Conservation (phyloP, 352 stramenopile species). For the Aphanomyces cochlioides region DNA sequence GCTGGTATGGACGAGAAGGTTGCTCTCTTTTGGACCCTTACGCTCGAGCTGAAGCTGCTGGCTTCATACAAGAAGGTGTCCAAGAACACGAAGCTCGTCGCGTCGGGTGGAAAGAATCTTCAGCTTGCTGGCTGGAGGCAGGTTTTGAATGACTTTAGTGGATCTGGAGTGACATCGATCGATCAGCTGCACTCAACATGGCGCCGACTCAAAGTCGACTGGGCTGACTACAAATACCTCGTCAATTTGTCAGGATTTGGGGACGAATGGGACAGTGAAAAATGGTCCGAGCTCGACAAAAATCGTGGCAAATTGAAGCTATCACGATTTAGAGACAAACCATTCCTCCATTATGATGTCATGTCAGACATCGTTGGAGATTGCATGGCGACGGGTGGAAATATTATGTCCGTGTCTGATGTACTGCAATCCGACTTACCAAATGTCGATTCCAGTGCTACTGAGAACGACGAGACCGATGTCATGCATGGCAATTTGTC, state of each 20-base stretch:
- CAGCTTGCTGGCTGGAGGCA: not conserved
- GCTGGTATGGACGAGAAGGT: no score
- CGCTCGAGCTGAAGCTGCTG: not conserved
- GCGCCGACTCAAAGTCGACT: not conserved
- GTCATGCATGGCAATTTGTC: no score
- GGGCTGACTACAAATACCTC: not conserved
- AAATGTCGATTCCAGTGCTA: no score
- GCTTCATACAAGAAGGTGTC: not conserved
- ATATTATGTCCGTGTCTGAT: no score
- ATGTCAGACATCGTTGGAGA: no score
- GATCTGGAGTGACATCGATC: no score
- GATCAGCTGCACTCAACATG: no score
- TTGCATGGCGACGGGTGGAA: no score
- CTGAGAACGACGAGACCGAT: no score
- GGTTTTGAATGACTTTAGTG: not conserved
- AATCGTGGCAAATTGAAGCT: not conserved
- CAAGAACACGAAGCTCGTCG: not conserved
- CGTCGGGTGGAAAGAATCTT: not conserved
- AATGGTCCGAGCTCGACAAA: not conserved
- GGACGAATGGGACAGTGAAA: not conserved
- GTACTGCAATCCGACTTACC: no score
- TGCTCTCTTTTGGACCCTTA: not conserved
- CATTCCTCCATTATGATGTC: no score
- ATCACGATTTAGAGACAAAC: no score
- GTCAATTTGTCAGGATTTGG: constrained; percentile 6